Base-by-base conservation (phyloP, 1,139 yeast species). In the Pichiaceae sp. region DNA sequence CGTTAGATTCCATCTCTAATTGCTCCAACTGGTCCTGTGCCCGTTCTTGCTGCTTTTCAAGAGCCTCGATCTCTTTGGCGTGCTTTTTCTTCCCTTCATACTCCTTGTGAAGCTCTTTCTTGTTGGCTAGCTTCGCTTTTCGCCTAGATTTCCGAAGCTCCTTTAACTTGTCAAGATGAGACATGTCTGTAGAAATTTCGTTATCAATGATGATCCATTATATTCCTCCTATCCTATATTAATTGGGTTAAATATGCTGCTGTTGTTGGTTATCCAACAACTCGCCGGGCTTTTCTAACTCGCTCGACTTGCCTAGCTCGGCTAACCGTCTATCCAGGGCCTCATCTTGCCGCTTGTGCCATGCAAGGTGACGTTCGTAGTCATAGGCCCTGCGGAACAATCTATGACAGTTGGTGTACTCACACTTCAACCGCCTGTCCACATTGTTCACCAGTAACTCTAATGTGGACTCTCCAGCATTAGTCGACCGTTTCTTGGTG, bases 311-410 rank as follows among this genome's bases (percentile, higher is more conserved):
- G n/a, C n/a, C n/a, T n/a, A n/a, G n/a, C n/a, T 21, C 24, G 11
- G 24, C 24, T 12, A 34, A n/a, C 20, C 30, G 41, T 17, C 36
- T 21, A 26, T 45, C 47, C 17, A 47, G 31, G 7, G 34, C 31
- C 6, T 18, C 26, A 30, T 43, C 45, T 29, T 42, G 45, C 26
- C 40, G 43, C 17, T 64, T 63, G 49, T 77, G 84, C 80, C 81
- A 74, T 29, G 53, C 56, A 35, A 76, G 45, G 50, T 78, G 85
- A 33, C 81, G 61, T 17, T 54, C 51, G 27, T 75, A 53, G 48
- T 75, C 81, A 45, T 66, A 64, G 0, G 66, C 64, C 40, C 68
- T 59, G 16, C 64, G 57, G 48, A 75, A 77, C 21, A 53, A 54
- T 29, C 80, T 56, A 23, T 52, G 57, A 50, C 85, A 78, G 33